Evolutionary conservation across 495 filamentous ascomycete species (phyloP), one percentile per base, ranked within the genome.

Genomic region (Darksidea phi): DNA sequence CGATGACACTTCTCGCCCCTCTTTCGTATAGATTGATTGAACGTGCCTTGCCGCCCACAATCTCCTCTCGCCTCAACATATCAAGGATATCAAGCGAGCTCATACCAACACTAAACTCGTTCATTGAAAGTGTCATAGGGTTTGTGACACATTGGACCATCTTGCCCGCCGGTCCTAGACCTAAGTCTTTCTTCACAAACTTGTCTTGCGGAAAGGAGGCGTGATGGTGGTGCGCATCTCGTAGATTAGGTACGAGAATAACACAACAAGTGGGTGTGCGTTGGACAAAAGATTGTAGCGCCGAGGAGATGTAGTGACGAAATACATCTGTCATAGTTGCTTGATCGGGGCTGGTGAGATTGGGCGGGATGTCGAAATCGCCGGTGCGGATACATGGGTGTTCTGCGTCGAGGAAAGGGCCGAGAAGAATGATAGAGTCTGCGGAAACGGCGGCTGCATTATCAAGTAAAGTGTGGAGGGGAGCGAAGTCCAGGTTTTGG

Each of bases 161-260:
- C 73, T 90, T 61, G 13, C 45, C 60, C 23, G 58, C 24, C 13
- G 32, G 89, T n/a, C 86, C 86, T 3, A 95, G 76, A 1, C 81
- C 87, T 11, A 96, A 80, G 2, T 87, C 83, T 67, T 85, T 86
- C 63, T 82, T 83, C 0, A 80, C 77, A 15, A 96, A 81, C 23
- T 81, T 79, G 61, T 96, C 93, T 70, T 98, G 94, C 1, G 94
- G 94, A 86, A 88, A 98, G 24, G 88, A 86, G 24, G 91, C 86
- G 72, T 96, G 91, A 48, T 85, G 86, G 45, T 58, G 75, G 80
- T 86, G 60, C 0, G 86, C 83, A 66, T 98, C 94, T n/a, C 91
- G 89, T 6, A 93, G 81, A 6, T 87, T 91, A 10, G 94, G 94
- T 1, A 96, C 77, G 1, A 97, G 76, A 34, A 96, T 79, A 57